A percentile compares a stretch with the other conserved stretches of the same genome.
phyloP scores from a whole-genome alignment of 306 rosid species.

The Dalbergia cultrata region DNA sequence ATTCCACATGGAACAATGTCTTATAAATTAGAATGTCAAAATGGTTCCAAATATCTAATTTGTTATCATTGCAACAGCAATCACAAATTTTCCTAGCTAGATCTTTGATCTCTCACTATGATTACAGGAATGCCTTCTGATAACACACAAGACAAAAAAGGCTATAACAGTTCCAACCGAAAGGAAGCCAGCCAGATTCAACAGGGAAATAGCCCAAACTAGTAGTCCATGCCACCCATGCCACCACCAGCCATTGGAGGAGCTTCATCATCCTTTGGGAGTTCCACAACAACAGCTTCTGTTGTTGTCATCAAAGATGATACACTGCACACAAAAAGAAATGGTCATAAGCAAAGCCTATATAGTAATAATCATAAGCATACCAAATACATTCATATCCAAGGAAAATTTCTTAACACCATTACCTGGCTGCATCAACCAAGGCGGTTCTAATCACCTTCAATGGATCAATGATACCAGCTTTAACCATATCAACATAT shows the following conservation, averaged over 20 bases:
- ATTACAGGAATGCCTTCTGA: conserved; percentile 58
- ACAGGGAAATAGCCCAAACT: conserved; percentile 18
- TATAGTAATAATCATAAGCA: background rate
- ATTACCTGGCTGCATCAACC: conserved; percentile 95
- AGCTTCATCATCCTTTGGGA: conserved; percentile 78
- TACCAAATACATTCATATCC: background rate
- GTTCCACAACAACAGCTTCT: conserved; percentile 85
- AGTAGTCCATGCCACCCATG: conserved; percentile 76
- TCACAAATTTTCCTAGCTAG: conserved; percentile 53
- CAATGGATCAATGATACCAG: conserved; percentile 94
- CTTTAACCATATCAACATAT: conserved; percentile 91
- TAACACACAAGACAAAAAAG: conserved; percentile 23
- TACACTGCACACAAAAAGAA: conserved; percentile 65
- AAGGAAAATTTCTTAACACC: background rate
- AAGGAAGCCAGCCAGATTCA: background rate
- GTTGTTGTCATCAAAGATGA: conserved; percentile 98
- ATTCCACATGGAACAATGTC: conserved; percentile 11
- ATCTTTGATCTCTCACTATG: conserved; percentile 52
- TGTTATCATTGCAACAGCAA: conserved; percentile 15
- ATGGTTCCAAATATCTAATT: conserved; percentile 31
- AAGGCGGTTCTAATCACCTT: conserved; percentile 96
- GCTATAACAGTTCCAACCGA: conserved; percentile 33
- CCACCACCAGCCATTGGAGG: conserved; percentile 70
- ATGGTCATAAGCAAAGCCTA: conserved; percentile 10
- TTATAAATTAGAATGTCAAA: conserved; percentile 17